Evolutionary conservation across 2,329 filamentous ascomycete species (phyloP).

Genomic region (Scorias spongiosa): DNA sequence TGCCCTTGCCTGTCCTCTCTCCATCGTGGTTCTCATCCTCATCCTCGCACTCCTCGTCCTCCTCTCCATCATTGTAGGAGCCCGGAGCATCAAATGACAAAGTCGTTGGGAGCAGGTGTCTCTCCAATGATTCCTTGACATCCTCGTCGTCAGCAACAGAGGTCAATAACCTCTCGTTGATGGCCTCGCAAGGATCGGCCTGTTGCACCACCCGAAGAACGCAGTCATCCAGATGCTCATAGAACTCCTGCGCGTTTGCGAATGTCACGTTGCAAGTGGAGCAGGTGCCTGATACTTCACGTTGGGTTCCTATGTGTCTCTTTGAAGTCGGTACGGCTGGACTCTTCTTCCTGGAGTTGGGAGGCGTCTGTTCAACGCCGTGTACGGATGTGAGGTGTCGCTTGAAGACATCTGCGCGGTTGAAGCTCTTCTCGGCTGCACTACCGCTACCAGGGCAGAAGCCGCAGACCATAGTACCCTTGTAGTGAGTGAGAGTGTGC

Average conservation of each 20-base stretch:
- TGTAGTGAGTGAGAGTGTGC: conserved; percentile 89
- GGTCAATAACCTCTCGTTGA: conserved; percentile 39
- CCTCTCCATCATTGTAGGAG: conserved; percentile 36
- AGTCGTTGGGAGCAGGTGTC: conserved; percentile 38
- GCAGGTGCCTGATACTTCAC: conserved; percentile 72
- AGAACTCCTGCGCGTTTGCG: conserved; percentile 82
- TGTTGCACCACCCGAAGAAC: conserved; percentile 48
- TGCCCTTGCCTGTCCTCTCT: conserved; percentile 28
- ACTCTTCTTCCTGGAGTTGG: conserved; percentile 72
- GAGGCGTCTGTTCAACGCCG: conserved; percentile 80
- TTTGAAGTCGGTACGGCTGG: conserved; percentile 31
- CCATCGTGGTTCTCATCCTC: conserved; percentile 38
- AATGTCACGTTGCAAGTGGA: conserved; percentile 83
- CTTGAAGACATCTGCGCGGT: conserved; percentile 92
- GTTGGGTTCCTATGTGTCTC: conserved; percentile 55
- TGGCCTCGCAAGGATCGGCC: conserved; percentile 41
- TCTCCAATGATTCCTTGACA: conserved; percentile 42
- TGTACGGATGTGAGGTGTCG: conserved; percentile 81
- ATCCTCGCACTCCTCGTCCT: conserved; percentile 47
- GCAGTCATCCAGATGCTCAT: conserved; percentile 76
- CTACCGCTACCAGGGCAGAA: conserved; percentile 86
- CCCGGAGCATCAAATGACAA: conserved; percentile 28
- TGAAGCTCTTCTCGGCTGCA: conserved; percentile 85
- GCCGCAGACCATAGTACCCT: conserved; percentile 91
- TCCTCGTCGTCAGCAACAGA: conserved; percentile 46